Base-by-base conservation (phyloP, 352 stramenopile species). In the Phytopythium vexans region DNA sequence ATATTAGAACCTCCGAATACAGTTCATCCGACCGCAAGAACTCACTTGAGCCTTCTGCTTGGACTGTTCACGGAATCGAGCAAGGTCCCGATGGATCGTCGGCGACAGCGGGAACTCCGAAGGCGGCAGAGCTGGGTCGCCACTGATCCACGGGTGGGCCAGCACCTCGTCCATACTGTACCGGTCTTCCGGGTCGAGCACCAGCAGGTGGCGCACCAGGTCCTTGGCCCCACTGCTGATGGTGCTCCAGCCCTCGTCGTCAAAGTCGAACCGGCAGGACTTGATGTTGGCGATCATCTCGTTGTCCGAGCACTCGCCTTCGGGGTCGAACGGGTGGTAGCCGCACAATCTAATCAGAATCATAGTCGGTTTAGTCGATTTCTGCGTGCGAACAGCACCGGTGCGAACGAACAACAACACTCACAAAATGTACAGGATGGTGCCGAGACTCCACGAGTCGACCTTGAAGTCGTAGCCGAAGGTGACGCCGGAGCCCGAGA, bases 381-480 rank as follows among this genome's bases (percentile, higher is more conserved):
- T 27, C 21, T 27, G 21, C 21, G 21, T 27, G 21, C 21, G 21
- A 27, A 27, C 21, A 27, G 21, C 21, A 27, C 21, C 21, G 21
- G 21, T 27, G 21, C 21, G 21, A 27, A 27, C 21, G 21, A 27
- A 27, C 21, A 27, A 27, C 21, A 50, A 86, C 21, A 27, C 21
- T 27, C 21, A 27, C 74, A 95, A 56, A 64, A 93, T 95, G 62
- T 95, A 93, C 45, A 95, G 52, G 40, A 93, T 91, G 2, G 80
- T 89, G 39, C 85, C 85, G n/a, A 95, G 65, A 57, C 83, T 92
- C 86, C 86, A 95, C 35, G 86, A 88, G 43, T 95, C 86, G 15
- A 94, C 86, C 47, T 94, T 94, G 36, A 66, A 82, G 53, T 93
- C 80, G 56, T 93, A 95, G 8, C 79, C 77, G 43, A 92, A 92